Conservation (phyloP, 2,329 filamentous ascomycete species). For the Aspergillus spinulosporus region DNA sequence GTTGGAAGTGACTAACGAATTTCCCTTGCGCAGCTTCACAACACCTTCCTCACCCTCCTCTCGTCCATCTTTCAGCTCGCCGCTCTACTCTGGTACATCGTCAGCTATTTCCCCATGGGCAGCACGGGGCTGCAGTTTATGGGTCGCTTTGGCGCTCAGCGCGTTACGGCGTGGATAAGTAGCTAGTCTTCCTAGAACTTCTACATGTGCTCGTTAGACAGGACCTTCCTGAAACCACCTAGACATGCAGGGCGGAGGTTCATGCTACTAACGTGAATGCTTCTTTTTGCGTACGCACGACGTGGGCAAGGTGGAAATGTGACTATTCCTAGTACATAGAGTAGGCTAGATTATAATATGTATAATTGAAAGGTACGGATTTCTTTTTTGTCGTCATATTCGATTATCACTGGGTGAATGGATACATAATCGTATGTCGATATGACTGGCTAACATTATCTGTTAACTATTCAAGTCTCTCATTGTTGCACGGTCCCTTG, state of each 20-base stretch:
- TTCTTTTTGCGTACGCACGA: not conserved
- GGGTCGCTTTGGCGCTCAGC: slow-evolving; percentile 78
- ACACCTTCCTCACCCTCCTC: slow-evolving; percentile 79
- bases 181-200: slow-evolving; percentile 51
- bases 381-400: not conserved
- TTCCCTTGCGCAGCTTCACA: slow-evolving; percentile 65
- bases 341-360: not conserved
- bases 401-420: not conserved
- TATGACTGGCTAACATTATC: not conserved
- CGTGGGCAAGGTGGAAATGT: not conserved
- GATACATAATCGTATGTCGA: not conserved
- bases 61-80: slow-evolving; percentile 81
- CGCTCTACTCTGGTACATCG: slow-evolving; percentile 85
- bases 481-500: not conserved
- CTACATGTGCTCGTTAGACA: not conserved
- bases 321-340: not conserved
- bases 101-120: slow-evolving; percentile 98
- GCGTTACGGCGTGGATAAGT: slow-evolving; percentile 85
- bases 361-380: not conserved
- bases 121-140: slow-evolving; percentile 83
- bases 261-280: too few species aligned
- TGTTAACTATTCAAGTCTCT: not conserved
- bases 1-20: slow-evolving; percentile 21
- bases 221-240: too few species aligned
- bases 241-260: too few species aligned